Evolutionary conservation across 352 stramenopile species (phyloP).

Genomic region (Pythium utonaiense): DNA sequence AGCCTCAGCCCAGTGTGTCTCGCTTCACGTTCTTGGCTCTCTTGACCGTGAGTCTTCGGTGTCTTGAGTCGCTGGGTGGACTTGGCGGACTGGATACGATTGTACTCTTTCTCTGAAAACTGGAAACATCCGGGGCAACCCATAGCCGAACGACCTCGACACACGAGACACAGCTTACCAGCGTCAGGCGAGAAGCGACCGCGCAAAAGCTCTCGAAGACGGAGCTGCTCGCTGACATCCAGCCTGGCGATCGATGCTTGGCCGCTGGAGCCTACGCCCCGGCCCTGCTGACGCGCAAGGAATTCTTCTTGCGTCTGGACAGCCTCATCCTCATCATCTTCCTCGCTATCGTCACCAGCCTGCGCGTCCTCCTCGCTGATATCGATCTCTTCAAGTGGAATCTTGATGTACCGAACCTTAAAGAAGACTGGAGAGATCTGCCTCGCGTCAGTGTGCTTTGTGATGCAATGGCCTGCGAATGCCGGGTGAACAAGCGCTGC

Average conservation of each 20-base stretch:
- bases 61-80: constrained; percentile 47
- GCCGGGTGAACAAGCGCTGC: constrained; percentile 45
- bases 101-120: constrained; percentile 41
- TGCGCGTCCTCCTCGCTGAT: constrained; percentile 21
- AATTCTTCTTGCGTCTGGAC: constrained; percentile 23
- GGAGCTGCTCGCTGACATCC: constrained; percentile 23
- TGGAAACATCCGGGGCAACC: constrained; percentile 70
- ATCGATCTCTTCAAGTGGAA: constrained; percentile 43
- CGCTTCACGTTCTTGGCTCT: constrained; percentile 32
- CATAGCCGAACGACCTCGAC: constrained; percentile 34
- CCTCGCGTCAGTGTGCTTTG: constrained; percentile 33
- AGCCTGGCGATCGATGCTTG: constrained; percentile 22
- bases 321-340: constrained; percentile 23
- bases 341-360: constrained; percentile 13
- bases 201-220: constrained; percentile 33
- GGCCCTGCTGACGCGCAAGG: constrained; percentile 19
- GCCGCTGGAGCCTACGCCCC: background rate
- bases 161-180: constrained; percentile 5
- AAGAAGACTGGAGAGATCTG: constrained; percentile 72
- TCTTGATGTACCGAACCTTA: constrained; percentile 48
- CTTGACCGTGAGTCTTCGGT: constrained; percentile 48
- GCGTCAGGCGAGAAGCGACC: constrained; percentile 23
- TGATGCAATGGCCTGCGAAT: constrained; percentile 53
- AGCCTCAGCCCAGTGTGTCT: constrained; percentile 46
- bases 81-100: constrained; percentile 30